Base-by-base conservation (phyloP, 169 alveolate species). In the Babesia divergens region DNA sequence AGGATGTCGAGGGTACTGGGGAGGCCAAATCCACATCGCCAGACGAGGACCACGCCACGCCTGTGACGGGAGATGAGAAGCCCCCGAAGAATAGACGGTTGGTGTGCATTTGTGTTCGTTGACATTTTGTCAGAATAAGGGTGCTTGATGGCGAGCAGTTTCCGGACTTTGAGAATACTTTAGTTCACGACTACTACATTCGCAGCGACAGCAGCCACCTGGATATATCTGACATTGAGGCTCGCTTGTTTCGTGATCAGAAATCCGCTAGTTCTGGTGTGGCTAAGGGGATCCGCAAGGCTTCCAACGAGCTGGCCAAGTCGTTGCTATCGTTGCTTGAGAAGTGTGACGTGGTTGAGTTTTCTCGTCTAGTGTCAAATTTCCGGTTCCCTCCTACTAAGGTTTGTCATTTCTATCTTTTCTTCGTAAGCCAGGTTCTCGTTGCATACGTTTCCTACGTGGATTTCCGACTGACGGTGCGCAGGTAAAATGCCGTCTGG, bases 111-210 rank as follows among this genome's bases (percentile, higher is more conserved):
- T 16, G 29, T 26, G 14, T 1, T 31, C 47, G 22, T 7, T 32
- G 14, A 54, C 3, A 16, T n/a, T 6, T 28, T 29, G 37, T n/a
- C 65, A 54, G 65, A 29, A 0, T 5, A 29, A 20, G 47, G 11
- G 13, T n/a, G 7, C 18, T 6, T 3, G 47, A 54, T 2, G 26
- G 37, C 16, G 53, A 43, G 4, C 2, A 38, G 26, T 22, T 43
- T 5, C 59, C 69, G 42, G 47, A 64, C 38, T 34, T 64, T 31
- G 65, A 44, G 40, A 64, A 60, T 16, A 66, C 80, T 20, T 44
- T 75, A 16, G 2, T 75, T 40, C 47, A 75, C 26, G 77, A 75
- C 49, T 47, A 75, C 58, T 60, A 59, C 62, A 47, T 44, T 20
- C 80, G 80, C 0, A 65, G 65, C 24, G 58, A 50, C 28, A 44